phyloP scores from a whole-genome alignment of 2,329 filamentous ascomycete genomes.

The Cryphonectria radicalis region DNA sequence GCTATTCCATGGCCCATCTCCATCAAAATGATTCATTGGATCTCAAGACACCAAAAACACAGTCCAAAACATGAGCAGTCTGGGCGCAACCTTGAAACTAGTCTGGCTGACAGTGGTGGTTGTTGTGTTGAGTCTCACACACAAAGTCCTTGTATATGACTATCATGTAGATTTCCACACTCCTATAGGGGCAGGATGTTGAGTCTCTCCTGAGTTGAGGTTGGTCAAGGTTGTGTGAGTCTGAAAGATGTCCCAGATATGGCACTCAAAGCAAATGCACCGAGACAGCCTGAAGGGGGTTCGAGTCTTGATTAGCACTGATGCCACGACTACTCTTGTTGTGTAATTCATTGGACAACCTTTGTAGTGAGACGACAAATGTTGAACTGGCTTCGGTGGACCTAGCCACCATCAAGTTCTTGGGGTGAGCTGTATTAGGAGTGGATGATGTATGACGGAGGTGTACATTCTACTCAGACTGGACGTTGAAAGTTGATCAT shows the following conservation, averaged over 20 bases:
- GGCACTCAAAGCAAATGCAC: background rate
- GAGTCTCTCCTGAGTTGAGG: too few species aligned
- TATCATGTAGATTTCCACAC: too few species aligned
- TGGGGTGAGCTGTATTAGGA: background rate
- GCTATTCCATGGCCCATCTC: background rate
- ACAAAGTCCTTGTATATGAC: background rate
- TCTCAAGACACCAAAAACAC: background rate
- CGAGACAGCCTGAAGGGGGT: too few species aligned
- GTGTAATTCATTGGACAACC: background rate
- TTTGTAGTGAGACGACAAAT: background rate
- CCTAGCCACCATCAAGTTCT: background rate
- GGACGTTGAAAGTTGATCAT: background rate
- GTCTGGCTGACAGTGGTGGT: background rate
- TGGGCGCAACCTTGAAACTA: background rate
- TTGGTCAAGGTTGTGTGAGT: background rate
- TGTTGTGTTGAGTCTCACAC: background rate
- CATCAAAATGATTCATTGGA: background rate
- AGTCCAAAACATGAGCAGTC: background rate
- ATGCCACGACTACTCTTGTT: background rate
- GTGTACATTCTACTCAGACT: background rate
- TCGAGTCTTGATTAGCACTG: too few species aligned
- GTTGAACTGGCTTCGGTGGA: background rate
- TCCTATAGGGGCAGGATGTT: too few species aligned
- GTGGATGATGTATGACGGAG: background rate
- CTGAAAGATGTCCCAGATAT: background rate